Evolutionary conservation across 1,284 basidiomycete species (phyloP), one percentile per base, ranked within the genome.

Genomic region (Butyriboletus appendiculatus): DNA sequence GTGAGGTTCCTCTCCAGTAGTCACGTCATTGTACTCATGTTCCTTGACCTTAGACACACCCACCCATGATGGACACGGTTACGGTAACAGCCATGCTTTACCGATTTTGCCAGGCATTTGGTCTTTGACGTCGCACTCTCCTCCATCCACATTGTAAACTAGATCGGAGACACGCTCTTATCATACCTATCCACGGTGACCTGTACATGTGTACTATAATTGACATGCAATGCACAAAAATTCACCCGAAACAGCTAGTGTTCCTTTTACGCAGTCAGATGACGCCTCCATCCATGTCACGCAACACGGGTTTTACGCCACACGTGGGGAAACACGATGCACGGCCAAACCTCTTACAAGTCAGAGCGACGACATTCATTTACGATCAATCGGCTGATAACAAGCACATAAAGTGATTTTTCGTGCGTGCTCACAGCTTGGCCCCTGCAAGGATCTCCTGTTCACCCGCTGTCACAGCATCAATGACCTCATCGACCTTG

Each of bases 1-100:
- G 90, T 92, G 73, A 74, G 66, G 51, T 51, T 48, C 48, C 41
- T 48, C 45, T 57, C 24, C 41, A 50, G 46, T 30, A 26, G 34
- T 60, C 55, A 50, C 56, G 52, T 62, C 67, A 58, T 39, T 4
- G 43, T 51, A 32, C 58, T 68, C 58, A 72, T 62, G 51, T 59
- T 57, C 34, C 54, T 55, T 59, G 58, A 46, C 52, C 41, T 50
- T 67, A 91, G 89, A 88, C 84, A 76, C 89, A 91, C 66, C 89
- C 89, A 52, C 90, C 90, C 57, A 84, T 92, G 72, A 92, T 92
- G 89, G 90, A 92, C 76, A 84, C 82, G 46, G 88, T 92, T 57
- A 86, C 85, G 35, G 83, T 92, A 59, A 90, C 90, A 35, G 82
- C 84, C 50, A 90, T 92, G 87, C 76, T 92, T 39, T 92, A 89